Evolutionary conservation across 192 early-diverging fungal genomes (phyloP), one percentile per base, ranked within the genome.

Genomic region (Coemansia sp.): DNA sequence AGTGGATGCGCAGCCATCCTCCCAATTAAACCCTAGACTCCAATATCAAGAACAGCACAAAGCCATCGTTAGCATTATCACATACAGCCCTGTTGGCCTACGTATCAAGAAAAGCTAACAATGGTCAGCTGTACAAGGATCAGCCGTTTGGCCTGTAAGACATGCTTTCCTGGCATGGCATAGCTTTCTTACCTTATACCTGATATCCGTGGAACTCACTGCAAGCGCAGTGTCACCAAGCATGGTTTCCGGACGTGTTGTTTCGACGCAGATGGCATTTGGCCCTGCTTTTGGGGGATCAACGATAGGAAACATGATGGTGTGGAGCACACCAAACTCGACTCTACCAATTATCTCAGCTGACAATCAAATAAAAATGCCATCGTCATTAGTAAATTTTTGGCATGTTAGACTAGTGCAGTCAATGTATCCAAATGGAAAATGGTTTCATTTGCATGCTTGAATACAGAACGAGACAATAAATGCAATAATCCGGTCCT

Each of bases 211-310:
- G 5, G 97, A 93, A 75, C 95, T 88, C 55, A 99, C 87, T 40
- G 95, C 95, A n/a, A 99, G 86, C 6, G 95, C 97, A 51, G 89
- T 92, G 76, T 99, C 97, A 61, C 96, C 97, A n/a, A 98, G 86
- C 91, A 99, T 96, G 5, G 97, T 99, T 71, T 99, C 97, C 40
- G 97, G 87, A 61, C 97, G 94, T 7, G 97, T 99, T n/a, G 97
- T 99, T 16, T 94, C 92, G 7, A 99, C 95, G 45, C 91, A 86
- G 40, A 99, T 84, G 42, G 90, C 80, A 60, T 85, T 81, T 32
- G 90, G 85, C 50, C 69, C 79, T 22, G 22, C 44, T 14, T 70
- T 63, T 32, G 76, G 71, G 10, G 88, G 87, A 56, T 92, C 80
- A 37, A 92, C 92, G 37, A 99, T 68, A 25, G 86, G 89, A 85